phyloP scores from a whole-genome alignment of 2,329 filamentous ascomycete genomes.

The Trichoderma cornu-damae region DNA sequence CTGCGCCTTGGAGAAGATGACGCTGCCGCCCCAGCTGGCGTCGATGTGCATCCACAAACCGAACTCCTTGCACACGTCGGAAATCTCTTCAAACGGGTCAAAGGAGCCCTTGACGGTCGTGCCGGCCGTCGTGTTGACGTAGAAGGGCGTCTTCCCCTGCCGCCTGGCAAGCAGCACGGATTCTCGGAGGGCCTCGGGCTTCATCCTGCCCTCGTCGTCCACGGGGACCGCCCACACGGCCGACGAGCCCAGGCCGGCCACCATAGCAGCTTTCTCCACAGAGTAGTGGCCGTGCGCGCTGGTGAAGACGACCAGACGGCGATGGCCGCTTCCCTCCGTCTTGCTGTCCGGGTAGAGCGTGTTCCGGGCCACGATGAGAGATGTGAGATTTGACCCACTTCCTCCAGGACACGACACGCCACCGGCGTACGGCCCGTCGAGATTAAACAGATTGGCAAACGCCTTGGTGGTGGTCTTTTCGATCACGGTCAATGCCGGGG shows the following conservation, averaged over 20 bases:
- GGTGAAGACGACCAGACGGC: constrained; percentile 78
- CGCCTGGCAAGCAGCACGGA: constrained; percentile 56
- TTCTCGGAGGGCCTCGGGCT: constrained; percentile 57
- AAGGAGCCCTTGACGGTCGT: constrained; percentile 90
- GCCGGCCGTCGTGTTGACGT: constrained; percentile 92
- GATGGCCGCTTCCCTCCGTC: constrained; percentile 58
- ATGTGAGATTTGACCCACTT: constrained; percentile 76
- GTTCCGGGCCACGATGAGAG: constrained; percentile 83
- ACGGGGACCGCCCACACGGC: constrained; percentile 71
- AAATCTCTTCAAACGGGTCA: constrained; percentile 70
- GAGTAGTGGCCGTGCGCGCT: constrained; percentile 89
- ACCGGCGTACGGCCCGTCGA: constrained; percentile 63
- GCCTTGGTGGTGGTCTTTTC: constrained; percentile 75
- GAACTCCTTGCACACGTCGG: constrained; percentile 63
- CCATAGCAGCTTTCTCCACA: constrained; percentile 89
- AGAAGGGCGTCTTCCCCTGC: constrained; percentile 76
- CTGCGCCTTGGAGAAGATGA: constrained; percentile 67
- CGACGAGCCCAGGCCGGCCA: constrained; percentile 73
- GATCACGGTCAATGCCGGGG: constrained; percentile 78
- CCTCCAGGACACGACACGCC: constrained; percentile 79
- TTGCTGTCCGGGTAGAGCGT: constrained; percentile 77
- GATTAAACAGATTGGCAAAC: constrained; percentile 72
- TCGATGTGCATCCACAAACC: constrained; percentile 91
- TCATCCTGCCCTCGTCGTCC: constrained; percentile 68
- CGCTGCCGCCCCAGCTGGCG: constrained; percentile 82